Evolutionary conservation across 2,329 filamentous ascomycete species (phyloP).

Genomic region (Fusarium ramigenum): DNA sequence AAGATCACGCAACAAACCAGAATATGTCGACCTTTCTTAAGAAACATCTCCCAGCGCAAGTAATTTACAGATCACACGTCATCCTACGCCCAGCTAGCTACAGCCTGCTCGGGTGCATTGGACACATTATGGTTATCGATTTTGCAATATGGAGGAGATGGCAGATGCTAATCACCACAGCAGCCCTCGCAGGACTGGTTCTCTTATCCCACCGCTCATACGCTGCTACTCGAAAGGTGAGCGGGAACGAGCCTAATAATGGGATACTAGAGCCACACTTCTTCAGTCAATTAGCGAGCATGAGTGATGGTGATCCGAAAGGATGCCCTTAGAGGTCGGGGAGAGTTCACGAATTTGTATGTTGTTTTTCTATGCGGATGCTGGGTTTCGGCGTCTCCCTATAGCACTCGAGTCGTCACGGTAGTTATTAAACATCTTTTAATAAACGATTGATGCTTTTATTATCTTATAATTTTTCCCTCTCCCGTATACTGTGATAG

Average conservation of each 20-base stretch:
- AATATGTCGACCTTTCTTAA: slow-evolving; percentile 58
- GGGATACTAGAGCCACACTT: slow-evolving; percentile 29
- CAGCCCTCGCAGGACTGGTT: slow-evolving; percentile 22
- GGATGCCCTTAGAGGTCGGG: slow-evolving; percentile 20
- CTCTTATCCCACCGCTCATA: slow-evolving; percentile 41
- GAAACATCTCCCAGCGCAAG: slow-evolving; percentile 61
- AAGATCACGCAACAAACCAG: slow-evolving; percentile 51
- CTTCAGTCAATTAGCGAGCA: slow-evolving; percentile 36
- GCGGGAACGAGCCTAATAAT: slow-evolving; percentile 10
- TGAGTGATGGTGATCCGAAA: slow-evolving; percentile 31
- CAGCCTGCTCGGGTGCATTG: slow-evolving; percentile 63
- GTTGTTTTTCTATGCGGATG: slow-evolving; percentile 33
- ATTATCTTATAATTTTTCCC: not conserved
- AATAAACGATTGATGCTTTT: slow-evolving; percentile 39
- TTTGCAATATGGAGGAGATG: slow-evolving; percentile 61
- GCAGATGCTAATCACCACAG: slow-evolving; percentile 44
- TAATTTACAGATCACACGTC: slow-evolving; percentile 65
- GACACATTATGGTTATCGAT: slow-evolving; percentile 70
- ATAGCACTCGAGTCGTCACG: slow-evolving; percentile 19
- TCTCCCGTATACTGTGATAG: not conserved
- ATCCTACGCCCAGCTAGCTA: slow-evolving; percentile 65
- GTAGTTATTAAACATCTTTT: slow-evolving; percentile 34
- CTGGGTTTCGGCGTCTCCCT: slow-evolving; percentile 28
- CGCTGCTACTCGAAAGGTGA: slow-evolving; percentile 23
- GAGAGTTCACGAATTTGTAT: slow-evolving; percentile 39